These are phyloP conservation scores for Boletus fagicola DNA, from an alignment of 768 basidiomycete genomes.

Conservation along the genomic window DNA sequence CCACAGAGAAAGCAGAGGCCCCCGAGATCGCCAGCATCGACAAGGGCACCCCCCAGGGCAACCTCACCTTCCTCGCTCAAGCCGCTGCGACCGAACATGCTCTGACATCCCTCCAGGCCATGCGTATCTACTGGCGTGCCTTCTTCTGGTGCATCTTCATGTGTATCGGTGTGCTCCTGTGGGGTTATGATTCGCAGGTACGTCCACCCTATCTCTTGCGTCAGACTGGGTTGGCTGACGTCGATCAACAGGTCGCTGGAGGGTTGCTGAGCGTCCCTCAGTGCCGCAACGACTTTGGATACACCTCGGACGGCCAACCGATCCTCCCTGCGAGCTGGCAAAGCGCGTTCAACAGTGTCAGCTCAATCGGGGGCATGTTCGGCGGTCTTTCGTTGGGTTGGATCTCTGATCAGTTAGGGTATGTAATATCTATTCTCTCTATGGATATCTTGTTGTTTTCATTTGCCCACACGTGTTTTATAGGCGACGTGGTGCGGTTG, in stretches of 20 bases:
- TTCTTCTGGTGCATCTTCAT: conserved; percentile 26
- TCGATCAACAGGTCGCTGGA: conserved; percentile 14
- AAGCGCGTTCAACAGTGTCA: conserved; percentile 27
- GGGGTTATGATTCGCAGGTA: conserved; percentile 28
- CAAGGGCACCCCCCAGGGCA: conserved; percentile 1
- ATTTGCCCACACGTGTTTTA: not conserved
- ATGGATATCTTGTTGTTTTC: not conserved
- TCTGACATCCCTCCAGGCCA: conserved; percentile 18
- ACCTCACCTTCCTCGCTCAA: conserved; percentile 23
- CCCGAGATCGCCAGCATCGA: conserved; percentile 7
- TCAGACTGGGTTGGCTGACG: not conserved
- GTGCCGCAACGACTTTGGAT: conserved; percentile 30
- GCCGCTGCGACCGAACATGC: conserved; percentile 25
- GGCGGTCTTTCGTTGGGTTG: conserved; percentile 27
- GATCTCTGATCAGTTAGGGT: conserved; percentile 25
- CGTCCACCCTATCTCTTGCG: not conserved
- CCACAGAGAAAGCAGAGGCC: conserved; percentile 10
- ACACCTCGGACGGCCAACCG: not conserved
- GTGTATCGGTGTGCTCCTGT: conserved; percentile 24
- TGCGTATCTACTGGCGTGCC: conserved; percentile 26
- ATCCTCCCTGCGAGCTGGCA: conserved; percentile 30
- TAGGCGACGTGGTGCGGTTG: conserved; percentile 27
- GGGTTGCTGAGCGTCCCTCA: conserved; percentile 23
- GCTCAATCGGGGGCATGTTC: conserved; percentile 27
- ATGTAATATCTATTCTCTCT: not conserved